Conservation (phyloP, 441 rosid species). For the Theobroma grandiflorum region DNA sequence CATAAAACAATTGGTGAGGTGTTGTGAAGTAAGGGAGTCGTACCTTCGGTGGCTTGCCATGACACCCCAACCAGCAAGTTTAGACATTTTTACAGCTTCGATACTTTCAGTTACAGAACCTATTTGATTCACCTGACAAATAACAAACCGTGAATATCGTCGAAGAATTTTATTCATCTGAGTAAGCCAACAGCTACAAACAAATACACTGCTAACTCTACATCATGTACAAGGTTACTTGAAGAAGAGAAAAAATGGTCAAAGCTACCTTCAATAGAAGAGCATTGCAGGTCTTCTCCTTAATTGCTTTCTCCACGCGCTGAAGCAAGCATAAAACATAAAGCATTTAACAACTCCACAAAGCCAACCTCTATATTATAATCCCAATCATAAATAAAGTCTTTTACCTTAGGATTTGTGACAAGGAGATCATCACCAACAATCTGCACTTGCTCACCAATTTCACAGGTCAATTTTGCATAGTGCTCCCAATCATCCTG, state of each 20-base stretch:
- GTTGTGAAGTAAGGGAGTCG: background rate
- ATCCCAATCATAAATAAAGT: background rate
- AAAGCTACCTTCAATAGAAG: slow-evolving; percentile 48
- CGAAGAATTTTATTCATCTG: background rate
- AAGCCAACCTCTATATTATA: background rate
- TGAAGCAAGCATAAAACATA: slow-evolving; percentile 28
- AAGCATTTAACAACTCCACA: background rate
- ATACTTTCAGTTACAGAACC: slow-evolving; percentile 59
- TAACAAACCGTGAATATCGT: background rate
- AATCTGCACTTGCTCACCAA: slow-evolving; percentile 53
- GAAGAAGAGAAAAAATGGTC: background rate
- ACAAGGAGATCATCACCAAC: slow-evolving; percentile 65
- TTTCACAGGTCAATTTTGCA: slow-evolving; percentile 48
- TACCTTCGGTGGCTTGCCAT: slow-evolving; percentile 69
- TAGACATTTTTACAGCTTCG: slow-evolving; percentile 56
- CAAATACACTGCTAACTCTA: background rate
- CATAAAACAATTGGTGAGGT: background rate
- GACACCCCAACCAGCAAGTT: slow-evolving; percentile 55
- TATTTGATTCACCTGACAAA: slow-evolving; percentile 52
- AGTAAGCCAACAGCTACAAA: background rate
- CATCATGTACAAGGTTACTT: background rate
- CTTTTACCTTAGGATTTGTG: slow-evolving; percentile 52
- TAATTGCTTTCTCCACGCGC: slow-evolving; percentile 56
- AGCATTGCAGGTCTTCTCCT: slow-evolving; percentile 50
- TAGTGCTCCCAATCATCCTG: slow-evolving; percentile 63